Conservation (phyloP, 495 filamentous ascomycete genomes). For the Sabuloglossum arenarium region DNA sequence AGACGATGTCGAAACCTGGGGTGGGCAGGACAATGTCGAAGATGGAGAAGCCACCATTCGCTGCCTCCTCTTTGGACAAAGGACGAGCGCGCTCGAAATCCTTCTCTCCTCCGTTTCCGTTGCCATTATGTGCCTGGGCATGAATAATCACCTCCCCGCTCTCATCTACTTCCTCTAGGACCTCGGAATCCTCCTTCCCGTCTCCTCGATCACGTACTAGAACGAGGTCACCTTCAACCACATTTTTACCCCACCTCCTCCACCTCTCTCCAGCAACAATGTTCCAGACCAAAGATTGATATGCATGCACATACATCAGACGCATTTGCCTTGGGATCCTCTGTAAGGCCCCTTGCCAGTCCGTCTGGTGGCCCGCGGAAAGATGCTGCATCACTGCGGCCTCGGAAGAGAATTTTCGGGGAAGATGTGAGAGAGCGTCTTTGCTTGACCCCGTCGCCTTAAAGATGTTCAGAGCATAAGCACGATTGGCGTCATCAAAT, state of each 20-base stretch:
- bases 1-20: conserved; percentile 75
- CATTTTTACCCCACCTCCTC: conserved; percentile 42
- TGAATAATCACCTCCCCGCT: conserved; percentile 47
- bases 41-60: conserved; percentile 55
- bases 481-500: conserved; percentile 58
- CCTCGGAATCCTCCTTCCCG: conserved; percentile 15
- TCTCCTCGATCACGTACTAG: conserved; percentile 36
- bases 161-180: conserved; percentile 31
- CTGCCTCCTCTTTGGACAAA: conserved; percentile 56
- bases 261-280: conserved; percentile 56
- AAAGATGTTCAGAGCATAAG: conserved; percentile 54
- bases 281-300: conserved; percentile 92
- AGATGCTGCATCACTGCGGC: conserved; percentile 55
- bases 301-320: conserved; percentile 91
- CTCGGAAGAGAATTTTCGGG: conserved; percentile 67
- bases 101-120: conserved; percentile 24
- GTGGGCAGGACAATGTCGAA: conserved; percentile 89
- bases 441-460: conserved; percentile 29
- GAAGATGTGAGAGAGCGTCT: conserved; percentile 44
- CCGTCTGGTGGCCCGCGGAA: conserved; percentile 21
- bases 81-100: conserved; percentile 54
- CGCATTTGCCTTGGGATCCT: conserved; percentile 57
- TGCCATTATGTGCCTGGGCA: conserved; percentile 33
- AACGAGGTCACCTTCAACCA: conserved; percentile 76
- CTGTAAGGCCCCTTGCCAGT: conserved; percentile 62